Evolutionary conservation across 345 rosid genomes (phyloP).

Genomic region (Ceriops tagal): DNA sequence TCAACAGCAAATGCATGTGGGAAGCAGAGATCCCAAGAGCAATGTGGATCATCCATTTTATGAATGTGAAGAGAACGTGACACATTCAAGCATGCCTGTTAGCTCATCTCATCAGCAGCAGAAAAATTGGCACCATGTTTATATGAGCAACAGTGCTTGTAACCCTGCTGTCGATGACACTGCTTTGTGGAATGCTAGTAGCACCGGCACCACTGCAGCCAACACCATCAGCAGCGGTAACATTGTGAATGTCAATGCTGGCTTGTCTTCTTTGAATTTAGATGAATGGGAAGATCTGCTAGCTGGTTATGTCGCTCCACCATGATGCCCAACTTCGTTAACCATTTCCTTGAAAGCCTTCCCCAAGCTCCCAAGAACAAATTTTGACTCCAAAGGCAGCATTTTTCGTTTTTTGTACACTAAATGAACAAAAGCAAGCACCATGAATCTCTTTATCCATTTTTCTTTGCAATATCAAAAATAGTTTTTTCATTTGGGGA

Average conservation of each 20-base stretch:
- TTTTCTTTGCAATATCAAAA: conserved; percentile 3
- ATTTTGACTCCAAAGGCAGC: conserved; percentile 2
- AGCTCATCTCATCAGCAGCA: conserved; percentile 15
- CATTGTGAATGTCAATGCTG: neutral
- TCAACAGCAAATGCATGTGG: conserved; percentile 28
- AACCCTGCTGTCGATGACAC: conserved; percentile 28
- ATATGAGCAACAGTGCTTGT: conserved; percentile 6
- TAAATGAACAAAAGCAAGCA: neutral
- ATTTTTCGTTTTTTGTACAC: conserved; percentile 17
- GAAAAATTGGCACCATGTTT: conserved; percentile 34
- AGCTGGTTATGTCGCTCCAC: conserved; percentile 31
- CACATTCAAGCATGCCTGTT: conserved; percentile 18
- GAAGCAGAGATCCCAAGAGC: conserved; percentile 10
- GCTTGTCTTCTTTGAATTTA: conserved; percentile 31
- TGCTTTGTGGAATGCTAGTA: conserved; percentile 32
- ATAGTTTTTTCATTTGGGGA: neutral
- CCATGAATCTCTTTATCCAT: neutral
- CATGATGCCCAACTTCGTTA: conserved; percentile 12
- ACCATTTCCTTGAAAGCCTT: neutral
- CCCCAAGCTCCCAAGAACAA: neutral
- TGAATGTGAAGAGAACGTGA: conserved; percentile 22
- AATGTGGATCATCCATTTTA: conserved; percentile 15
- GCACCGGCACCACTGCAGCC: conserved; percentile 15
- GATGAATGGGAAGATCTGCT: conserved; percentile 35
- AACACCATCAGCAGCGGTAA: conserved; percentile 1